phyloP scores from a whole-genome alignment of 495 filamentous ascomycete species.

The Penicillium turbatum region DNA sequence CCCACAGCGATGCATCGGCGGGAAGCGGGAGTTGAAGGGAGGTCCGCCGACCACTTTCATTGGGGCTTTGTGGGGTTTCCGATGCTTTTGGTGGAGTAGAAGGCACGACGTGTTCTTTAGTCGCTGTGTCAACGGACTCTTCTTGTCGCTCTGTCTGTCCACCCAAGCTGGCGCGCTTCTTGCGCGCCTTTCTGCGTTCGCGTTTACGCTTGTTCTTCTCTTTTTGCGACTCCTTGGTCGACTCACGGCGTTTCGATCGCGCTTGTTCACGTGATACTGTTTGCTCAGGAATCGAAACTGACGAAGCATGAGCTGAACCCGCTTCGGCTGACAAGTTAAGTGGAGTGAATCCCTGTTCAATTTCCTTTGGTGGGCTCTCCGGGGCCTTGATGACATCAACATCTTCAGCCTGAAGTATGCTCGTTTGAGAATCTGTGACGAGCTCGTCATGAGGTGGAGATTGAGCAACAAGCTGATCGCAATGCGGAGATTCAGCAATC shows the following conservation, averaged over 20 bases:
- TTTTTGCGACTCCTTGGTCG: not conserved
- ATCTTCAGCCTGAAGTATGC: not conserved
- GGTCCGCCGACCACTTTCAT: not conserved
- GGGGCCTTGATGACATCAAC: not conserved
- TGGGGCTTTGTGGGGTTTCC: not conserved
- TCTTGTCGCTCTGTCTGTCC: not conserved
- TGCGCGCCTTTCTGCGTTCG: not conserved
- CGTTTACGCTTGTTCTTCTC: not conserved
- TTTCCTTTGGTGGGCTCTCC: not conserved
- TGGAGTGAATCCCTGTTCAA: not conserved
- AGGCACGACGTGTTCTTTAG: not conserved
- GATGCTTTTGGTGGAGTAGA: not conserved
- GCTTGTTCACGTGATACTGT: not conserved
- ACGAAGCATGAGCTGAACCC: not conserved
- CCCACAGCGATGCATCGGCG: slow-evolving; percentile 19
- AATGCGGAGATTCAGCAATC: too few relatives aligned
- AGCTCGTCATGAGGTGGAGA: too few relatives aligned
- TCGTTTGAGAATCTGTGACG: not conserved
- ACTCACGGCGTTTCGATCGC: not conserved
- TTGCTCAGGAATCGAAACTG: not conserved
- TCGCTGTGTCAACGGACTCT: not conserved
- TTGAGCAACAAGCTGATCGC: not conserved
- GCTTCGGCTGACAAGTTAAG: not conserved
- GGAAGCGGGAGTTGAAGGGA: slow-evolving; percentile 4
- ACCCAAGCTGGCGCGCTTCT: not conserved